A percentile compares a stretch with the other conserved stretches of the same genome.
Evolutionary conservation across 2,329 filamentous ascomycete genomes (phyloP).

Genomic region (Cryphonectria japonica): DNA sequence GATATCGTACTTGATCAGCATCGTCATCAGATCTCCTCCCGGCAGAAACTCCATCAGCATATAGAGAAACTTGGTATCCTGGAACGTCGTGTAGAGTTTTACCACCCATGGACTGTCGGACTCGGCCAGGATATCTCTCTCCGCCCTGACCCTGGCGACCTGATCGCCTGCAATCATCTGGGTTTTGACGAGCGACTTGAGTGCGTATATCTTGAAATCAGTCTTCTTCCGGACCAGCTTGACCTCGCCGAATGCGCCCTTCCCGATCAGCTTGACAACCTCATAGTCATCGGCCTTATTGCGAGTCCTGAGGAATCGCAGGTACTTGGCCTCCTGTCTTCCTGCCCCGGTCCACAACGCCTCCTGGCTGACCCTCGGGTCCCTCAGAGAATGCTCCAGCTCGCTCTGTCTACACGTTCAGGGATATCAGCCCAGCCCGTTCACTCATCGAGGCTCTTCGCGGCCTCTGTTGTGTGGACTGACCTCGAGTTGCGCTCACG

Average conservation of each 20-base stretch:
- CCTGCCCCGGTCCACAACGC: slow-evolving; percentile 58
- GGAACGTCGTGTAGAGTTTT: slow-evolving; percentile 79
- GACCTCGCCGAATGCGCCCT: slow-evolving; percentile 80
- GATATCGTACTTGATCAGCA: slow-evolving; percentile 84
- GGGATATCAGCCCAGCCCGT: neutral
- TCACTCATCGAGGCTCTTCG: neutral
- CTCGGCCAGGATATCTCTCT: slow-evolving; percentile 79
- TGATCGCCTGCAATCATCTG: slow-evolving; percentile 87
- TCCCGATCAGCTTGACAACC: slow-evolving; percentile 78
- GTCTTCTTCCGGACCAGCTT: slow-evolving; percentile 76
- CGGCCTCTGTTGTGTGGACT: slow-evolving; percentile 1
- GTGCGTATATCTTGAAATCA: slow-evolving; percentile 76
- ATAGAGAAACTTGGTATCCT: slow-evolving; percentile 76
- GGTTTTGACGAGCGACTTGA: slow-evolving; percentile 78
- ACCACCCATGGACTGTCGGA: slow-evolving; percentile 82
- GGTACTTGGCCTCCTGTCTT: slow-evolving; percentile 64
- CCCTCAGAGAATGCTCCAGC: slow-evolving; percentile 58
- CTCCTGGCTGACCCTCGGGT: slow-evolving; percentile 52
- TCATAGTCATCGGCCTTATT: slow-evolving; percentile 73
- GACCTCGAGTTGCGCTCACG: slow-evolving; percentile 74
- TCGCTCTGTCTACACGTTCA: slow-evolving; percentile 62
- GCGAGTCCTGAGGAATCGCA: slow-evolving; percentile 73
- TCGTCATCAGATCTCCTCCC: slow-evolving; percentile 81
- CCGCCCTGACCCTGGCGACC: slow-evolving; percentile 75
- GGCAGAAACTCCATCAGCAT: slow-evolving; percentile 83